A percentile compares a stretch with the other conserved stretches of the same genome.
Evolutionary conservation across 768 basidiomycete genomes (phyloP).

Genomic region (Termitomyces sp.): DNA sequence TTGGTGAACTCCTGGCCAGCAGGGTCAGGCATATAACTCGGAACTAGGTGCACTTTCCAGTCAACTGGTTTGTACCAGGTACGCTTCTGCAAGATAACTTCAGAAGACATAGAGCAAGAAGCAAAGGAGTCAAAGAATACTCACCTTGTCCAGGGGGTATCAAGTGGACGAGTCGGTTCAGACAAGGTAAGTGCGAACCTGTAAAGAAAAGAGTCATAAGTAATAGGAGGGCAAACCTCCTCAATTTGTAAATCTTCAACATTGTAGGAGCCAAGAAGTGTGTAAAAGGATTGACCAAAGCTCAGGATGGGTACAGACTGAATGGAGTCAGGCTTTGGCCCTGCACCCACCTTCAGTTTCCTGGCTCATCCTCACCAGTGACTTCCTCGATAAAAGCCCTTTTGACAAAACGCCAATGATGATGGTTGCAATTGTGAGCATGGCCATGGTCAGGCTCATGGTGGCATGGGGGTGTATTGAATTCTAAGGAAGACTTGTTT

Average conservation of each 20-base stretch:
- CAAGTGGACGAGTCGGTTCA: not conserved
- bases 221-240: slow-evolving; percentile 6
- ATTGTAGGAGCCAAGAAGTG: not conserved
- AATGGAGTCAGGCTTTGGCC: not conserved
- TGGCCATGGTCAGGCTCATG: not conserved
- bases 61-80: too few species aligned
- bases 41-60: too few species aligned
- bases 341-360: slow-evolving; percentile 14
- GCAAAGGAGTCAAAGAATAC: too few species aligned
- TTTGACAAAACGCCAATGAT: not conserved
- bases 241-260: not conserved
- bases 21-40: too few species aligned
- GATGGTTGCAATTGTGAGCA: not conserved
- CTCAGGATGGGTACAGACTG: slow-evolving; percentile 10
- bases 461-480: too few species aligned
- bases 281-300: slow-evolving; percentile 13
- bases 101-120: too few species aligned
- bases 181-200: slow-evolving; percentile 3
- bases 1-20: too few species aligned
- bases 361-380: slow-evolving; percentile 1
- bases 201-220: slow-evolving; percentile 14
- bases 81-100: too few species aligned
- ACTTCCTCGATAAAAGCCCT: not conserved
- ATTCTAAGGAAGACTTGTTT: too few species aligned
- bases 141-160: too few species aligned